Base-by-base conservation (phyloP, 2,329 filamentous ascomycete genomes). In the Dactylellina haptotyla region DNA sequence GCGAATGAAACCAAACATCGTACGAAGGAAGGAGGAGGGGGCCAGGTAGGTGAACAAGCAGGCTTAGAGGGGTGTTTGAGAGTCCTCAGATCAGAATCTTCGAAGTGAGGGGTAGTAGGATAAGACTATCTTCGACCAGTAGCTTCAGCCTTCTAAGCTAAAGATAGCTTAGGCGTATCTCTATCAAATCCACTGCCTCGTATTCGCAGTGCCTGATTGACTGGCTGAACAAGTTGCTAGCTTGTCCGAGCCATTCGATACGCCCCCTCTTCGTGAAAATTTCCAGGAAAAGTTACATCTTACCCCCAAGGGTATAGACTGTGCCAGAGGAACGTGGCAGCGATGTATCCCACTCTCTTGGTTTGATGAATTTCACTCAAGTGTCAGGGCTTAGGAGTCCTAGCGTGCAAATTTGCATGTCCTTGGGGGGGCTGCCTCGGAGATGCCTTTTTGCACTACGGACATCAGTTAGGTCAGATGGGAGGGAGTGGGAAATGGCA, bases 51-150 rank as follows among this genome's bases (percentile, higher is more conserved):
- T 8, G 10, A 32, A n/a, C 18, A 41, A n/a, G 4, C 14, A 14
- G 48, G 14, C 2, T 32, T 32, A 28, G 16, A 8, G 23, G 16
- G n/a, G 9, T n/a, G n/a, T 6, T 46, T 23, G n/a, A 23, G n/a
- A 46, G 14, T 41, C 18, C 37, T 41, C 41, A 2, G 18, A 20
- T 46, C 41, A 4, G 12, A 3, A 20, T 20, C 4, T 46, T 23
- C 23, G 23, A 63, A 53, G 59, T 64, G 59, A 64, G 59, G 59
- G 59, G 59, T 64, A 64, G n/a, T n/a, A n/a, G n/a, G n/a, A n/a
- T n/a, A 64, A 32, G 18, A 30, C 14, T 45, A 64, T 45, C 48
- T 4, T n/a, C 28, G 30, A 25, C 43, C 51, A 28, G 45, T 8
- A 41, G 43, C 34, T 28, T 54, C 26, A 26, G 37, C 23, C 14